phyloP scores from a whole-genome alignment of 2,329 filamentous ascomycete genomes.

The Trichoderma sp. region DNA sequence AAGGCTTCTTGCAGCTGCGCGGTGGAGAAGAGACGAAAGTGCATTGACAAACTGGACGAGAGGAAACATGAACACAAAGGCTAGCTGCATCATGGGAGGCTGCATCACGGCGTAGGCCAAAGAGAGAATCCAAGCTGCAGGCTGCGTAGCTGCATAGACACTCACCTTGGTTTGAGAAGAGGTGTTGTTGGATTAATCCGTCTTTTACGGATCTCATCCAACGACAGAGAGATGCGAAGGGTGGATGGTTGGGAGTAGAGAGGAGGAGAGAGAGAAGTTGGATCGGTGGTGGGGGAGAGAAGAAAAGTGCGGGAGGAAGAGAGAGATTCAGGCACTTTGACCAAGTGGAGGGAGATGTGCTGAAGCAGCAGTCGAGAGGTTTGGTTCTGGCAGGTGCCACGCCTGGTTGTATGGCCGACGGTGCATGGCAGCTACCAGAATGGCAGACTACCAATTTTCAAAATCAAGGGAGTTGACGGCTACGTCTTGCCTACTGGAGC shows the following conservation, averaged over 20 bases:
- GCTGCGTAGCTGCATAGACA: neutral
- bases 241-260: neutral
- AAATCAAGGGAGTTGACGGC: neutral
- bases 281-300: neutral
- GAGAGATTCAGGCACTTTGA: neutral
- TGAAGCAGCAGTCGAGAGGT: neutral
- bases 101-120: neutral
- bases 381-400: neutral
- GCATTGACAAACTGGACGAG: neutral
- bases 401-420: neutral
- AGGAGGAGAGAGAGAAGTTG: neutral
- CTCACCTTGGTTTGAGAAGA: neutral
- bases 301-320: neutral
- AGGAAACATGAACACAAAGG: neutral
- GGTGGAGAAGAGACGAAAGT: neutral
- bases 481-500: neutral
- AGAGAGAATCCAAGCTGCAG: neutral
- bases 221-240: neutral
- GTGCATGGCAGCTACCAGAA: no score
- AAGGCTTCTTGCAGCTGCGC: slow-evolving; percentile 21
- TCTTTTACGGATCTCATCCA: neutral
- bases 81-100: neutral
- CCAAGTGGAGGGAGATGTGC: neutral
- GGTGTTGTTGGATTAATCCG: neutral
- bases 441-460: neutral